These are phyloP conservation scores for Botrytis galanthina DNA, from an alignment of 2,329 filamentous ascomycete genomes.

Conservation along the genomic window DNA sequence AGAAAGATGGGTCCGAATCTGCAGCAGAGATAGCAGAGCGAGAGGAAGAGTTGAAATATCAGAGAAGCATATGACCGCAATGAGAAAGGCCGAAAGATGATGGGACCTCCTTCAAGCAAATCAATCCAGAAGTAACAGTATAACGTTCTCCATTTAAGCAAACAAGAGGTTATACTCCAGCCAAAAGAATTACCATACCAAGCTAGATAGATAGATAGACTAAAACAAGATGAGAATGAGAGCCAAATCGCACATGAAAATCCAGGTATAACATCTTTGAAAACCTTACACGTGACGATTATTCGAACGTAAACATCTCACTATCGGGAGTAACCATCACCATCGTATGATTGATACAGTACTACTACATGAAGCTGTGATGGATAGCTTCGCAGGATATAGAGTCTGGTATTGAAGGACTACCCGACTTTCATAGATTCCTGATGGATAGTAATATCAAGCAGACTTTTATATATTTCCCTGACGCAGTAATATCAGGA, in stretches of 20 bases:
- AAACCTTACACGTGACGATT: neutral
- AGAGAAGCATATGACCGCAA: accelerated
- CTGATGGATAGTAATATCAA: neutral
- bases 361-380: neutral
- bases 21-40: too few relatives aligned
- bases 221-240: neutral
- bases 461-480: neutral
- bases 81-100: neutral
- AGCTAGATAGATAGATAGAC: neutral
- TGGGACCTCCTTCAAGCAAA: too few relatives aligned
- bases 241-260: neutral
- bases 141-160: neutral
- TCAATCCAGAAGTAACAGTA: neutral
- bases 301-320: neutral
- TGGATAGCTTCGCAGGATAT: neutral
- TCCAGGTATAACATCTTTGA: neutral
- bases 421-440: neutral
- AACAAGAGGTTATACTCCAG: neutral
- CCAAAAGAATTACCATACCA: neutral
- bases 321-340: neutral
- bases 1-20: accelerated
- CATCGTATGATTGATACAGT: neutral
- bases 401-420: neutral
- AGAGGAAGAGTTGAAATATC: too few relatives aligned
- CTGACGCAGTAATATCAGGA: neutral